Conservation (phyloP, 148 eudicot genomes). For the Euryodendron excelsum region DNA sequence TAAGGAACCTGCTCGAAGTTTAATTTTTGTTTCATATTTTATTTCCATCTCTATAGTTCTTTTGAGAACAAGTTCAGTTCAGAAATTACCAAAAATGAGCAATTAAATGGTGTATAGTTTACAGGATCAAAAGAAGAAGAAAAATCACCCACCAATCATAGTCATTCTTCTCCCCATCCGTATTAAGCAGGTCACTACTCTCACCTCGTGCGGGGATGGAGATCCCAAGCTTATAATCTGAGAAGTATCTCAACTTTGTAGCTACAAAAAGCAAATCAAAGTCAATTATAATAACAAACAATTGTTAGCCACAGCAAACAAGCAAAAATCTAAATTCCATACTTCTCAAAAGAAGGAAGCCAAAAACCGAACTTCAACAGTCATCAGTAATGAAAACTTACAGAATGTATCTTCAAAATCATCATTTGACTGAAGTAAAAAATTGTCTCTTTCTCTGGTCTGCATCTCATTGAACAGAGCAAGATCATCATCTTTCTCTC, state of each 20-base stretch:
- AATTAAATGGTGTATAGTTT: background rate
- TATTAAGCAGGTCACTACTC: constrained; percentile 83
- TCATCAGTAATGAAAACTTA: constrained; percentile 33
- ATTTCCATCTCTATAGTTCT: background rate
- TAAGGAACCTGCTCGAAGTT: background rate
- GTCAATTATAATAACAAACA: constrained; percentile 13
- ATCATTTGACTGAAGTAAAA: constrained; percentile 76
- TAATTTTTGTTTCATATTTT: background rate
- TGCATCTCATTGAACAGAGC: constrained; percentile 82
- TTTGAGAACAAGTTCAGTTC: constrained; percentile 4
- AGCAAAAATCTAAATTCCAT: background rate
- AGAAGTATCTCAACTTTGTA: constrained; percentile 54
- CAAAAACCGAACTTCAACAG: constrained; percentile 4
- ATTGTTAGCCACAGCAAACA: constrained; percentile 14
- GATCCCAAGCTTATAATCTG: constrained; percentile 70
- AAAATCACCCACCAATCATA: constrained; percentile 81
- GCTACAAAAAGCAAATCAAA: constrained; percentile 44
- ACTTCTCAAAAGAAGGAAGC: background rate
- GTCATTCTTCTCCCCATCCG: constrained; percentile 81
- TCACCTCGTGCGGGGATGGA: constrained; percentile 73
- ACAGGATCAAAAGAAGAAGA: background rate
- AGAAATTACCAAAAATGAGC: background rate
- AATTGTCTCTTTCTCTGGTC: constrained; percentile 63
- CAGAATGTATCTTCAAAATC: constrained; percentile 76
- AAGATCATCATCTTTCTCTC: constrained; percentile 86